Evolutionary conservation across 2,329 filamentous ascomycete genomes (phyloP).

Genomic region (Hymenoscyphus linearis): DNA sequence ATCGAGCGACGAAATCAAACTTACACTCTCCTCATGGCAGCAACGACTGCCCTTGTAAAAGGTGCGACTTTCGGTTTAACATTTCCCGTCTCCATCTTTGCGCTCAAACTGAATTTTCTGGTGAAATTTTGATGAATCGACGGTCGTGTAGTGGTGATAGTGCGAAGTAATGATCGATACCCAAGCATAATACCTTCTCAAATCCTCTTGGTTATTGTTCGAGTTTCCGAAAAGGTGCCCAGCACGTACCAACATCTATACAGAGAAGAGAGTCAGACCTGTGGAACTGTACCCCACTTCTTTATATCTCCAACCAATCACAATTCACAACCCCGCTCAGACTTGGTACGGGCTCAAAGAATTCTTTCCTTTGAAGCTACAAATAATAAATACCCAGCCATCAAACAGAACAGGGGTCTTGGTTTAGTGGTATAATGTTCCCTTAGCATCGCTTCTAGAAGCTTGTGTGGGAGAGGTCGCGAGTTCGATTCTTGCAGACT

Average conservation of each 20-base stretch:
- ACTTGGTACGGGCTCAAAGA: too few species aligned
- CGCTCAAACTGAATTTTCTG: background rate
- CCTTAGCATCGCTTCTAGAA: background rate
- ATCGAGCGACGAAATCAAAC: conserved; percentile 30
- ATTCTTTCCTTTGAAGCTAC: background rate
- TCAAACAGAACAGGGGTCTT: background rate
- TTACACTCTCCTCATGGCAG: conserved; percentile 53
- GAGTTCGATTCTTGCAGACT: conserved; percentile 5
- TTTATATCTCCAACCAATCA: background rate
- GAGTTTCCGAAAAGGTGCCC: too few species aligned
- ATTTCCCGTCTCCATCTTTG: background rate
- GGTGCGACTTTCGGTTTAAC: background rate
- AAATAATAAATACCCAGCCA: background rate
- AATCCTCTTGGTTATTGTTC: background rate
- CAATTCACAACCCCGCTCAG: too few species aligned
- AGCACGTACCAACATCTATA: too few species aligned
- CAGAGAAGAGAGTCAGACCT: too few species aligned
- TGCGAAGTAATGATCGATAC: background rate
- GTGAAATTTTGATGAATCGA: background rate
- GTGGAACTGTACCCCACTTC: background rate
- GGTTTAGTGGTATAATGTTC: conserved; percentile 7
- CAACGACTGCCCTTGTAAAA: conserved; percentile 2
- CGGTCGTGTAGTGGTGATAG: background rate
- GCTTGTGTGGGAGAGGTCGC: conserved; percentile 1
- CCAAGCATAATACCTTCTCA: background rate